Percentiles rank a stretch among this genome's conserved stretches.
Evolutionary conservation across 768 basidiomycete genomes (phyloP).

Genomic region (Coprinopsis strossmayeri): DNA sequence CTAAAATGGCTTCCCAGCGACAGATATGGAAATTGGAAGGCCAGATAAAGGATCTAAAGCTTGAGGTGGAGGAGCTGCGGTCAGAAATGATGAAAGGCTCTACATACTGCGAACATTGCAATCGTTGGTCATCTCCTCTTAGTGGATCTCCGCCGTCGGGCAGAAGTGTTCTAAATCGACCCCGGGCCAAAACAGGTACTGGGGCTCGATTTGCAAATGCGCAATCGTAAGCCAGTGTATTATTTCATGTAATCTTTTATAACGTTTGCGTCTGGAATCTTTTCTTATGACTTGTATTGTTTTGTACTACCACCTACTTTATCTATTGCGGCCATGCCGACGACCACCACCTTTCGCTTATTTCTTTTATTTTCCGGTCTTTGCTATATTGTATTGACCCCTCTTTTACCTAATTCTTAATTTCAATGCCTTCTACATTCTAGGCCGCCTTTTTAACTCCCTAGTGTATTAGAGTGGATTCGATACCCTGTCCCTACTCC

Average conservation of each 20-base stretch:
- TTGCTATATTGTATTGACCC: constrained; percentile 8
- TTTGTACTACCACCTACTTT: constrained; percentile 4
- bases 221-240: constrained; percentile 23
- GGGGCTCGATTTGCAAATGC: constrained; percentile 55
- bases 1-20: constrained; percentile 62
- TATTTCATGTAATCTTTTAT: not conserved
- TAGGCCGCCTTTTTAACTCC: constrained; percentile 17
- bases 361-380: not conserved
- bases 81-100: constrained; percentile 16
- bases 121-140: constrained; percentile 36
- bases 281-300: not conserved
- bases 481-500: not conserved
- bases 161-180: constrained; percentile 49
- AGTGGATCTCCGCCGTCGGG: constrained; percentile 4
- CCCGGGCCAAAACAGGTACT: constrained; percentile 62
- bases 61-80: constrained; percentile 55
- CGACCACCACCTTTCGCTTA: not conserved
- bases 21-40: constrained; percentile 73
- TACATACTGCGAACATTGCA: constrained; percentile 38
- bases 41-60: constrained; percentile 64
- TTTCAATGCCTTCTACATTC: not conserved
- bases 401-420: constrained; percentile 1
- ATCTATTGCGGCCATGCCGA: constrained; percentile 1
- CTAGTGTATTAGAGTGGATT: constrained; percentile 10
- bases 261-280: not conserved